These are phyloP conservation scores for Exophiala spinifera DNA, from an alignment of 2,329 filamentous ascomycete genomes.

Conservation along the genomic window DNA sequence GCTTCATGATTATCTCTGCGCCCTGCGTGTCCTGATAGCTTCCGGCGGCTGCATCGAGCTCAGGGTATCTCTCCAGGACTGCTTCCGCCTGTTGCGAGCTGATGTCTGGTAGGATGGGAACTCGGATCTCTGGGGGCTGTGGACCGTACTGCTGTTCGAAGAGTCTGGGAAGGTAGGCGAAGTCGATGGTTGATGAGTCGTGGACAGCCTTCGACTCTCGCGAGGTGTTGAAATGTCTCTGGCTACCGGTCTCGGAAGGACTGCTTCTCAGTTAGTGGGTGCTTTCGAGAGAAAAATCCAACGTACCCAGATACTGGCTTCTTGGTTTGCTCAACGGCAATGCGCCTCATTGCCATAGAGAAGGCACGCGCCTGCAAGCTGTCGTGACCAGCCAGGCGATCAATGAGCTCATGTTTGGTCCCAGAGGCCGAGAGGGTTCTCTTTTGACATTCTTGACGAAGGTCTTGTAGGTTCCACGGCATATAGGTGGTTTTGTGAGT, in stretches of 20 bases:
- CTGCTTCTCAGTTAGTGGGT: conserved; percentile 8
- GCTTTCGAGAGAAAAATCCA: conserved; percentile 6
- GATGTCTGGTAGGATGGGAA: conserved; percentile 51
- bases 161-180: conserved; percentile 57
- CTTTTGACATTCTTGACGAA: conserved; percentile 51
- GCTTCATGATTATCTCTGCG: conserved; percentile 48
- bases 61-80: conserved; percentile 25
- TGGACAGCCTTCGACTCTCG: conserved; percentile 54
- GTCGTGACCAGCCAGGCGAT: conserved; percentile 54
- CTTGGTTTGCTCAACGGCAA: conserved; percentile 37
- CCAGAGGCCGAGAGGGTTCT: conserved; percentile 47
- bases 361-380: conserved; percentile 52
- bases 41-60: conserved; percentile 29
- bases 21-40: conserved; percentile 28
- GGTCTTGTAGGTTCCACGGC: conserved; percentile 50
- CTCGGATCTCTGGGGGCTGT: conserved; percentile 39
- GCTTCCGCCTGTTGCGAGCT: conserved; percentile 33
- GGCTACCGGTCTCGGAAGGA: conserved; percentile 30
- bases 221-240: conserved; percentile 61
- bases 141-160: conserved; percentile 37
- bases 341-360: conserved; percentile 52
- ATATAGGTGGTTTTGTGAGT: conserved; percentile 52
- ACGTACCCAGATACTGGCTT: conserved; percentile 41
- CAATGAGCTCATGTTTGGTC: conserved; percentile 51
- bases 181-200: conserved; percentile 62